Percentiles rank a stretch among this genome's conserved stretches.
Conservation (phyloP, 2,329 filamentous ascomycete genomes). For the Botryotinia globosa region DNA sequence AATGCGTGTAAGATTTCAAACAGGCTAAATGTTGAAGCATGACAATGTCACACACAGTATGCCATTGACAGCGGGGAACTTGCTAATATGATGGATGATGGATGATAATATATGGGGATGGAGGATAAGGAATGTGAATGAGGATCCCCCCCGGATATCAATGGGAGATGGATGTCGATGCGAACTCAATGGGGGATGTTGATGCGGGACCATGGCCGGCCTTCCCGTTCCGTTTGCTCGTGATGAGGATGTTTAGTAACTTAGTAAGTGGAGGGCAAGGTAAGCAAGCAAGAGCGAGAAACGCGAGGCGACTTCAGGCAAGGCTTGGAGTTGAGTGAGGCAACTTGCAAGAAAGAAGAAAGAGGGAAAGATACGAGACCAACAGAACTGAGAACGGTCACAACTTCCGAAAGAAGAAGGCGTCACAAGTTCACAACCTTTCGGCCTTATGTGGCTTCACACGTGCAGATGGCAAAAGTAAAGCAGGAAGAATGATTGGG, state of each 20-base stretch:
- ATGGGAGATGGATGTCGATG: not conserved
- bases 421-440: not conserved
- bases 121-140: not conserved
- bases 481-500: constrained; percentile 1
- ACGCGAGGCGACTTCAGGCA: not conserved
- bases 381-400: not conserved
- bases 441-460: constrained; percentile 12
- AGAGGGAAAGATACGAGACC: not conserved
- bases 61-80: not conserved
- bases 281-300: not conserved
- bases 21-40: constrained; percentile 3
- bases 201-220: not conserved
- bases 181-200: not conserved
- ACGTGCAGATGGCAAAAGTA: not conserved
- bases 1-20: not conserved
- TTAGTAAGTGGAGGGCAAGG: no score
- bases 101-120: not conserved
- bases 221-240: not conserved
- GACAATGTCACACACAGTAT: not conserved
- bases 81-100: not conserved
- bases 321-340: not conserved
- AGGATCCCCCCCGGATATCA: not conserved
- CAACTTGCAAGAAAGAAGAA: no score
- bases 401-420: constrained; percentile 9
- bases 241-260: not conserved